Percentiles rank a stretch among this genome's conserved stretches.
Conservation (phyloP, 2,329 filamentous ascomycete genomes). For the Diaporthe caulivora region DNA sequence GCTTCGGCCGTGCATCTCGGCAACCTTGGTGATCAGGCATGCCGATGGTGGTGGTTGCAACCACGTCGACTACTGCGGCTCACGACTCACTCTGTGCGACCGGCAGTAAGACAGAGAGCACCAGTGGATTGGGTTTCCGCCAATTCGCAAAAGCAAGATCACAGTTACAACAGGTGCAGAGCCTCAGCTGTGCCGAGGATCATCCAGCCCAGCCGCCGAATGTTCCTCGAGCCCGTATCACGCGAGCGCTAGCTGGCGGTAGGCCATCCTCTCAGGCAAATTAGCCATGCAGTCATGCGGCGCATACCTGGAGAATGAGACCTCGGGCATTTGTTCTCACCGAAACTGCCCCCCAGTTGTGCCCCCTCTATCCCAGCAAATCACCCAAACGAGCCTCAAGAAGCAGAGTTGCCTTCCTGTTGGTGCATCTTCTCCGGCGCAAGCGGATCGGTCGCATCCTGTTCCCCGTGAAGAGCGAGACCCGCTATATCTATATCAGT, state of each 20-base stretch:
- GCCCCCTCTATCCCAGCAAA: not conserved
- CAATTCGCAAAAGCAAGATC: not conserved
- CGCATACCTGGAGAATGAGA: conserved; percentile 15
- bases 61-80: conserved; percentile 7
- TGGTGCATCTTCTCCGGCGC: conserved; percentile 2
- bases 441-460: conserved; percentile 10
- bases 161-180: not conserved
- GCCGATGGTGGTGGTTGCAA: not conserved
- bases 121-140: not conserved
- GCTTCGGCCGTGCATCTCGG: conserved; percentile 17
- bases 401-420: not conserved
- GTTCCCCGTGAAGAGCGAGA: conserved; percentile 3
- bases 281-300: conserved; percentile 17
- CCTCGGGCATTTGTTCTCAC: conserved; percentile 15
- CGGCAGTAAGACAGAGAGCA: not conserved
- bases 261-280: conserved; percentile 13
- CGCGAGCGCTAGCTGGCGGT: conserved; percentile 15
- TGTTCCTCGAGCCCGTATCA: conserved; percentile 15
- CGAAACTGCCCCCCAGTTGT: not conserved
- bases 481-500: conserved; percentile 11
- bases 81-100: conserved; percentile 8
- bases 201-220: conserved; percentile 19
- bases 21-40: not conserved
- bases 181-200: conserved; percentile 15
- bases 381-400: conserved; percentile 1